Base-by-base conservation (phyloP, 2,329 filamentous ascomycete species). In the Boeremia exigua region DNA sequence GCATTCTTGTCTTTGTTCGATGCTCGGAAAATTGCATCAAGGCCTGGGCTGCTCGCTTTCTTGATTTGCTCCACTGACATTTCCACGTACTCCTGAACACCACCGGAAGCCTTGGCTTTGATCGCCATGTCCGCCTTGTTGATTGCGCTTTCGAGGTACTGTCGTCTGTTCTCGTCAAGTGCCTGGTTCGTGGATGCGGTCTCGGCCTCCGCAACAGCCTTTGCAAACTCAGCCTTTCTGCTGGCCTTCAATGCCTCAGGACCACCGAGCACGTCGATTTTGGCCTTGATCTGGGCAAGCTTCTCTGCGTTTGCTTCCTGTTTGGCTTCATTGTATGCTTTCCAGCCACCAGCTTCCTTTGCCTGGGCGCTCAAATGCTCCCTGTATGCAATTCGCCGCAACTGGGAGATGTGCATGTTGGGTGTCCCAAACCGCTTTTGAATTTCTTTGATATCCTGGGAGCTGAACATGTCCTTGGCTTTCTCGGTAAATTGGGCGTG, bases 71-170 rank as follows among this genome's bases (percentile, higher is more conserved):
- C 58, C 32, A 66, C 2, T 3, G 55, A 38, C n/a, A 58, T 48
- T 33, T 61, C 55, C 7, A 67, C 48, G 23, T 70, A 71, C 2
- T 37, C 66, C 15, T 60, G 43, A n/a, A 43, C 29, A 14, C 64
- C 62, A 17, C 56, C 58, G 6, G 56, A 38, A 12, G 54, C 38
- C 33, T 50, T 63, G 5, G 63, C 63, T 44, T 59, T 62, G 23
- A 66, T 66, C 4, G 62, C 62, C 10, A 55, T 34, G 10, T 66
- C 58, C 0, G 67, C 65, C 56, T 68, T 70, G 14, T 55, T 45
- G 14, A 71, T 62, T 0, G 65, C 65, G 2, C 15, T 45, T 44
- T 63, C 48, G 4, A 65, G 51, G 39, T 58, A 68, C 12, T 29
- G 33, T 29, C 62, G 62, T 45, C 52, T 52, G 28, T 58, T 47